Base-by-base conservation (phyloP, 768 basidiomycete species). In the Termitomyces bulborhizus region DNA sequence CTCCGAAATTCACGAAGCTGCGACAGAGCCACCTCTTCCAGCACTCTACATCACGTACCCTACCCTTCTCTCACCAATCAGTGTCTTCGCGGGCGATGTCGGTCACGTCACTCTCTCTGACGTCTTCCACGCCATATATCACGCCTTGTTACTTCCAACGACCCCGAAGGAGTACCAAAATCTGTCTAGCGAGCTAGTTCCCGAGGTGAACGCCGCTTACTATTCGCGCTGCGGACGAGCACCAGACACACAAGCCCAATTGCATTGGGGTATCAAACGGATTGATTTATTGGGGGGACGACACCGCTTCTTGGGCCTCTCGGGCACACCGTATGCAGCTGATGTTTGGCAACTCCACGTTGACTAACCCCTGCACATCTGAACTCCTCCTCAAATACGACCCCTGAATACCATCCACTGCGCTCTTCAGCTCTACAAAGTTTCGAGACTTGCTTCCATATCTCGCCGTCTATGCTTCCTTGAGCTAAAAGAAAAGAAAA, bases 241-340 rank as follows among this genome's bases (percentile, higher is more conserved):
- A 24, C 40, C 27, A 3, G 58, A 65, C 1, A 69, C 64, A 46
- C 65, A 56, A 1, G 66, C 69, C 21, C 67, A 62, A 18, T 62
- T 69, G 31, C 78, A 81, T 63, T 79, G 78, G 65, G 81, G 80
- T 0, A 70, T 84, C 44, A 81, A 79, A 64, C 72, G 78, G 54
- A 72, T 85, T 1, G 84, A 85, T 66, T 76, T 82, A 55, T 68
- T 85, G 51, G 68, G 71, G 60, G 76, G 74, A 8, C 67, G 66
- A 27, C 76, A 69, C 16, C 67, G 68, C 6, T 82, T 83, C 68
- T 68, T 76, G 66, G 81, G 81, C 18, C 64, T 83, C 26, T 74
- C 76, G 6, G 76, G 66, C n/a, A 75, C 76, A 45, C 64, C 70
- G 56, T 69, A 70, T 53, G 64, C 70, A 0, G 69, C 71, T 0